phyloP scores from a whole-genome alignment of 1,139 yeast species.

The Pichia sp. region DNA sequence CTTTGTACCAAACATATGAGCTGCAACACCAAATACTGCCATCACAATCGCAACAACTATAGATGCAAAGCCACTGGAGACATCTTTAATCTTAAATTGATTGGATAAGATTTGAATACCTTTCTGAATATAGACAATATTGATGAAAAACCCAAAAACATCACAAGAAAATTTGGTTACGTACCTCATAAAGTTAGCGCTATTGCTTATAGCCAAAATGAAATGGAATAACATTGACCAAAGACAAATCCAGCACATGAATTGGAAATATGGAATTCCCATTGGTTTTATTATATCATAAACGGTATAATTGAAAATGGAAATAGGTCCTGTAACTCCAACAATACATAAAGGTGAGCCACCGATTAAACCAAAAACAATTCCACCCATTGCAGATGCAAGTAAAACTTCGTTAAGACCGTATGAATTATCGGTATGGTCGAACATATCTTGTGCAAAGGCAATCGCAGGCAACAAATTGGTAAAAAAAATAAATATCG shows the following conservation, averaged over 20 bases:
- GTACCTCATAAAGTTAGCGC: conserved; percentile 59
- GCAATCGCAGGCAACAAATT: conserved; percentile 91
- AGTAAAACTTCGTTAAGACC: conserved; percentile 88
- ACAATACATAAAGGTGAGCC: conserved; percentile 95
- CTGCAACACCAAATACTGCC: conserved; percentile 66
- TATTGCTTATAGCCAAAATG: conserved; percentile 60
- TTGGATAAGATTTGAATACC: conserved; percentile 73
- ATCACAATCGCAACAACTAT: conserved; percentile 65
- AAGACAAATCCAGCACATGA: conserved; percentile 92
- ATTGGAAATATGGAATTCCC: conserved; percentile 73
- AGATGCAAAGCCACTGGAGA: conserved; percentile 66
- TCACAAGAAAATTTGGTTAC: conserved; percentile 86
- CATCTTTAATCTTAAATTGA: conserved; percentile 46
- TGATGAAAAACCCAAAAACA: conserved; percentile 87
- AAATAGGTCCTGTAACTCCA: conserved; percentile 95
- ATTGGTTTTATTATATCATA: conserved; percentile 58
- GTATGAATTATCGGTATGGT: conserved; percentile 74
- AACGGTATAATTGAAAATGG: conserved; percentile 87
- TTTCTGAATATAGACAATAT: conserved; percentile 82
- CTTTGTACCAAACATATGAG: conserved; percentile 50
- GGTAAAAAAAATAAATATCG: conserved; percentile 77
- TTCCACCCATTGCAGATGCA: conserved; percentile 82
- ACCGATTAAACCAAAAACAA: conserved; percentile 73
- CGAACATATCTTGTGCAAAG: conserved; percentile 95
- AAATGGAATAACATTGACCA: conserved; percentile 88